Conservation (phyloP, 2,329 filamentous ascomycete genomes). For the Cytospora chrysosperma region DNA sequence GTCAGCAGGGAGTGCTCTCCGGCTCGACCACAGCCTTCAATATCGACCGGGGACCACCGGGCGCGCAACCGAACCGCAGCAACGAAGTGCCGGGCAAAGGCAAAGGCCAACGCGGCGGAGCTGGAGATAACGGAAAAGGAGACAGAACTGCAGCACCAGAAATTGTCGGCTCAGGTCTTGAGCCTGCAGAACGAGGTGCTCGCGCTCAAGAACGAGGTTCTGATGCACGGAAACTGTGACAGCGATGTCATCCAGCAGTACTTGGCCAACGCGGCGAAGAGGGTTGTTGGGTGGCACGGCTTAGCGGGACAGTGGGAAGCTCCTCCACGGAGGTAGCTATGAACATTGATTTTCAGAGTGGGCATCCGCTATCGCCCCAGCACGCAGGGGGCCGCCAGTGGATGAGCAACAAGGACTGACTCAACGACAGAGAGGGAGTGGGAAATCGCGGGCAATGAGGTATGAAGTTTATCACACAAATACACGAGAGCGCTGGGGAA, state of each 20-base stretch:
- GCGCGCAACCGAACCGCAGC: constrained; percentile 34
- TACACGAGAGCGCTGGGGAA: background rate
- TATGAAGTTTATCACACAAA: background rate
- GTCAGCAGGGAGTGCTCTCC: background rate
- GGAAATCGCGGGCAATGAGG: background rate
- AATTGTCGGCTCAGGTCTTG: constrained; percentile 26
- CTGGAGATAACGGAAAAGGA: constrained; percentile 30
- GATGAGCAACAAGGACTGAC: background rate
- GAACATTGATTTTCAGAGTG: background rate
- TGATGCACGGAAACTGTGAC: constrained; percentile 32
- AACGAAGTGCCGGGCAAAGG: constrained; percentile 34
- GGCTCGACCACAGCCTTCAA: background rate
- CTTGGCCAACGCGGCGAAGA: constrained; percentile 27
- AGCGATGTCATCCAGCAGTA: constrained; percentile 33
- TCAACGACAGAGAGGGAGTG: background rate
- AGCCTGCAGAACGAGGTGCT: constrained; percentile 33
- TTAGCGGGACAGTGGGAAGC: background rate
- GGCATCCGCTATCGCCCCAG: background rate
- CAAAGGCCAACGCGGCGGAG: constrained; percentile 29
- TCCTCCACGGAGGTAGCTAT: background rate
- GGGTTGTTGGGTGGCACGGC: constrained; percentile 1
- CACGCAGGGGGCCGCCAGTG: background rate
- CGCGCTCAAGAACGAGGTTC: constrained; percentile 32
- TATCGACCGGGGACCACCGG: constrained; percentile 19
- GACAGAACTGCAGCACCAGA: constrained; percentile 23